Base-by-base conservation (phyloP, 2,329 filamentous ascomycete species). In the Pyrenophora seminiperda region DNA sequence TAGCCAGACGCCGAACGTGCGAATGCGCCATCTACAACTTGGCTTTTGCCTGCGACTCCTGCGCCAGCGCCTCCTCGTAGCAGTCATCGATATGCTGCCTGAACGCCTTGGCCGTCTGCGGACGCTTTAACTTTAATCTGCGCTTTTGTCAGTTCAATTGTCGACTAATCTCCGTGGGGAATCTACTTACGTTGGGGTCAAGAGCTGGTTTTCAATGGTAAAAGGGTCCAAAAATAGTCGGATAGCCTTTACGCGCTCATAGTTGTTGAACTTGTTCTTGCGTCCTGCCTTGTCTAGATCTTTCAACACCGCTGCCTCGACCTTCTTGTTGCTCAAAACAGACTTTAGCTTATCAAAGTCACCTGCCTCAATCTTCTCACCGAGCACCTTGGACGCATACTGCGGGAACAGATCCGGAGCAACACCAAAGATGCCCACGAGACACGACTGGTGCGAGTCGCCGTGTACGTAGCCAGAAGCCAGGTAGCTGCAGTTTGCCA, bases 211-310 rank as follows among this genome's bases (percentile, higher is more conserved):
- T 41, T 96, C 92, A 58, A 97, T 86, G 1, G 86, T 90, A 66
- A 99, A 97, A 1, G 94, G 94, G 52, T 99, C 94, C 11, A 97
- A 63, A 64, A 88, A 86, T 61, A 99, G 76, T 56, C 87, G 75
- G 48, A 88, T 81, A 61, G 87, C 89, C 71, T 82, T 84, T 38
- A 97, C 87, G 58, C 85, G 84, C 80, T 99, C 94, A 64, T 89
- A 97, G 61, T 86, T 90, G 70, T 96, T 94, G 74, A 99, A 92
- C 77, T 94, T 96, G 73, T 89, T 85, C 76, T 86, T 87, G 77
- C 83, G 88, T 34, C 84, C 91, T 50, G 95, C 88, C 46, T 80
- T 82, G 52, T 94, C 89, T 27, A 99, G 77, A 59, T 94, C 84
- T 72, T 87, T 88, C 58, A 95, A 70, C 47, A 96, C 86, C 2